Conservation (phyloP, 2,329 filamentous ascomycete species). For the Curvularia sp. region DNA sequence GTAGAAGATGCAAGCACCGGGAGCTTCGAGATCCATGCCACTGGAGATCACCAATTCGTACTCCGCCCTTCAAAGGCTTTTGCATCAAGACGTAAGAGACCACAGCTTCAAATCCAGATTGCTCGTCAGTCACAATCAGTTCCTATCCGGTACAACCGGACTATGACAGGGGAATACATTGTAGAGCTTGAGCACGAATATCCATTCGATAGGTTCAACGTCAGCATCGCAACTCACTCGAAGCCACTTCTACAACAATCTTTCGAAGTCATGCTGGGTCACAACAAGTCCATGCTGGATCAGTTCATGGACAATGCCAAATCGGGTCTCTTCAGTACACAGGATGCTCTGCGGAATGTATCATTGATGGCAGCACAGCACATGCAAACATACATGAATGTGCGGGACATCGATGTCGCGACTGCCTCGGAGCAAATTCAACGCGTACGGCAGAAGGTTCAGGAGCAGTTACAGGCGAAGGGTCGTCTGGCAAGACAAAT, state of each 20-base stretch:
- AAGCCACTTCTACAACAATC: conserved; percentile 48
- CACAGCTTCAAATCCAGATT: conserved; percentile 59
- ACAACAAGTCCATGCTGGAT: conserved; percentile 40
- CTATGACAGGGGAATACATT: conserved; percentile 63
- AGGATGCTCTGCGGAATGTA: conserved; percentile 30
- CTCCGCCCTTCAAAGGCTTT: conserved; percentile 59
- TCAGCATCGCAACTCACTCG: conserved; percentile 54
- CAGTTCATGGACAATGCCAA: conserved; percentile 32
- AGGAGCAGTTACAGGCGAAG: conserved; percentile 15
- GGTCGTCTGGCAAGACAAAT: conserved; percentile 24
- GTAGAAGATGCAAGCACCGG: conserved; percentile 43
- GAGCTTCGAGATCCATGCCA: conserved; percentile 61
- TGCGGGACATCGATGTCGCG: conserved; percentile 10
- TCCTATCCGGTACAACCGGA: conserved; percentile 56
- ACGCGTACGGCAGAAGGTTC: conserved; percentile 18
- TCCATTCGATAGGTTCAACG: conserved; percentile 58
- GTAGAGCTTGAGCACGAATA: conserved; percentile 60
- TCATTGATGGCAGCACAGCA: conserved; percentile 29
- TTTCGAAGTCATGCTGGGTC: conserved; percentile 45
- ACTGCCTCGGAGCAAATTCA: conserved; percentile 13
- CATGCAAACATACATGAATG: conserved; percentile 15
- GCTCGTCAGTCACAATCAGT: conserved; percentile 53
- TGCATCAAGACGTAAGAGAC: conserved; percentile 52
- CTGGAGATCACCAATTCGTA: conserved; percentile 62
- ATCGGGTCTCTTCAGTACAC: conserved; percentile 28